These are phyloP conservation scores for Paxillus ammoniavirescens DNA, from an alignment of 768 basidiomycete species.

Conservation along the genomic window DNA sequence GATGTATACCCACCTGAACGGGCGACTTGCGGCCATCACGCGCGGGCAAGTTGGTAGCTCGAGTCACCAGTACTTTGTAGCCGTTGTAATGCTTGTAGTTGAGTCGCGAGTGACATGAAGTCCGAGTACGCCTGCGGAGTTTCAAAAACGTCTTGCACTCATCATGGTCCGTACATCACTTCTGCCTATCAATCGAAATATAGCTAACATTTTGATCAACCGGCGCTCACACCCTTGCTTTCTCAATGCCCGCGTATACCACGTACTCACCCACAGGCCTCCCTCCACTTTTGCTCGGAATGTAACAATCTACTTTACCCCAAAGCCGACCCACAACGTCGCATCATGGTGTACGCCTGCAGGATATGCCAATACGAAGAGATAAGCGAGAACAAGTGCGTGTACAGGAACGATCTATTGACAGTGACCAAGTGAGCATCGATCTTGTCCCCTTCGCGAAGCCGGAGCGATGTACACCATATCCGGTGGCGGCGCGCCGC, in stretches of 20 bases:
- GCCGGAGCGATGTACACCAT: neutral
- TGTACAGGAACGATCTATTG: conserved; percentile 90
- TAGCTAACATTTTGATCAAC: conserved; percentile 16
- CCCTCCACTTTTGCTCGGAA: conserved; percentile 89
- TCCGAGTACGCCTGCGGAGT: conserved; percentile 22
- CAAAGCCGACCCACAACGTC: conserved; percentile 82
- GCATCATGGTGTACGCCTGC: conserved; percentile 87
- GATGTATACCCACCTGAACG: conserved; percentile 19
- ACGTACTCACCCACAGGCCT: conserved; percentile 49
- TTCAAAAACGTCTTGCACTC: conserved; percentile 22
- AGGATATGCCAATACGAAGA: conserved; percentile 89
- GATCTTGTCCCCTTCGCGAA: neutral
- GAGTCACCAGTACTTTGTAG: neutral
- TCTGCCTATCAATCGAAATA: neutral
- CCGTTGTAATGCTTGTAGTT: neutral
- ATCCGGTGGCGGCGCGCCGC: neutral
- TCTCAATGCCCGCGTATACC: neutral
- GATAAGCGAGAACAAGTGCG: conserved; percentile 81
- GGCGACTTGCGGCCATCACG: conserved; percentile 10
- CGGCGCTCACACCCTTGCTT: neutral
- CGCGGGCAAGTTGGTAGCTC: too few relatives aligned
- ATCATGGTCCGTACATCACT: conserved; percentile 27
- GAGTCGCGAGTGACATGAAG: neutral
- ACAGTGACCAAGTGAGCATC: conserved; percentile 82
- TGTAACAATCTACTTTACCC: conserved; percentile 96